phyloP scores from a whole-genome alignment of 139 green algal species.

The Chlamydomonas incerta region DNA sequence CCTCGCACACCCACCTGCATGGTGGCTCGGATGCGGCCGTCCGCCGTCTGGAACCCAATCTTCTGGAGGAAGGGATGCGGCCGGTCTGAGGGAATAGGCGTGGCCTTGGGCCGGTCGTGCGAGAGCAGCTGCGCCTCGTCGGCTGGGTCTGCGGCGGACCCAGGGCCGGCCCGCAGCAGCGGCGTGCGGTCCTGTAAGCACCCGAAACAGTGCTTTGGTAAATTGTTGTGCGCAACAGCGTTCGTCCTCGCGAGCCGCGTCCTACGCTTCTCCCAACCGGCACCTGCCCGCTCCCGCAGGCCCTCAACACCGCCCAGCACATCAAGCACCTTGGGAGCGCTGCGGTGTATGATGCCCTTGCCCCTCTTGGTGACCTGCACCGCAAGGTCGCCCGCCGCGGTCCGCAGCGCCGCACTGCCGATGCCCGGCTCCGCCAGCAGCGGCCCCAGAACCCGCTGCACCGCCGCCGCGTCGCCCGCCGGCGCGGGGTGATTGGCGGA shows the following conservation, averaged over 20 bases:
- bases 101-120: conserved; percentile 65
- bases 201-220: no score
- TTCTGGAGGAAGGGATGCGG: conserved; percentile 67
- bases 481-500: conserved; percentile 13
- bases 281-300: no score
- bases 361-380: conserved; percentile 51
- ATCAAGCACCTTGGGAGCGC: neutral
- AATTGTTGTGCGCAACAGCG: no score
- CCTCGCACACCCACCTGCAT: conserved; percentile 38
- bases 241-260: no score
- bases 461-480: neutral
- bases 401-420: conserved; percentile 16
- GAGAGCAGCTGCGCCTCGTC: neutral
- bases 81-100: conserved; percentile 50
- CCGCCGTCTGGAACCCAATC: conserved; percentile 64
- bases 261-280: no score
- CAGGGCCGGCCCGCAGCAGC: no score
- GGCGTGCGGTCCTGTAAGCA: no score
- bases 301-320: no score
- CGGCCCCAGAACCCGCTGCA: conserved; percentile 4
- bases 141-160: neutral
- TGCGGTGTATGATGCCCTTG: conserved; percentile 48
- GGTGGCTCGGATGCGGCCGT: conserved; percentile 58
- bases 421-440: conserved; percentile 35
- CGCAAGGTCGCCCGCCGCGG: neutral